Evolutionary conservation across 768 basidiomycete genomes (phyloP).

Genomic region (Multifurca ochricompacta): DNA sequence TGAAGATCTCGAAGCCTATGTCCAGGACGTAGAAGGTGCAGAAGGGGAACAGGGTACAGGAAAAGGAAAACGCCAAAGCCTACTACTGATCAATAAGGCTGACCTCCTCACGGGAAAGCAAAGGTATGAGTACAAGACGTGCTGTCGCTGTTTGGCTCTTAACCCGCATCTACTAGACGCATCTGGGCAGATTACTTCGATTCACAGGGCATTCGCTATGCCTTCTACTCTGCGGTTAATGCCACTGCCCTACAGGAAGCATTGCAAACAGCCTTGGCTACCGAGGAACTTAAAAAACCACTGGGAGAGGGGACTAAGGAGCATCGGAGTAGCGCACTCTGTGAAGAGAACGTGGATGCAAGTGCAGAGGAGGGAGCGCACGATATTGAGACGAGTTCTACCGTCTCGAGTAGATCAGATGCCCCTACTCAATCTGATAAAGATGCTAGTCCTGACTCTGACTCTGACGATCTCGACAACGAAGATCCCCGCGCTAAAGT

Average conservation of each 20-base stretch:
- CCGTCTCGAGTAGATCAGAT: conserved; percentile 23
- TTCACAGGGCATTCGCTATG: conserved; percentile 61
- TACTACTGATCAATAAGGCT: conserved; percentile 92
- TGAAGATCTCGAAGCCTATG: conserved; percentile 83
- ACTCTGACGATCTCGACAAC: conserved; percentile 43
- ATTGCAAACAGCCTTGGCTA: conserved; percentile 40
- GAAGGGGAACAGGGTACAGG: conserved; percentile 78
- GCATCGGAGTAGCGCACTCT: neutral
- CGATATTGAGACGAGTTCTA: conserved; percentile 28
- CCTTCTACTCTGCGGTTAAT: conserved; percentile 90
- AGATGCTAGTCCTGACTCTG: conserved; percentile 41
- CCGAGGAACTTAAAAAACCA: neutral
- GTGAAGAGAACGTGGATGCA: conserved; percentile 27
- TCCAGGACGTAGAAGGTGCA: conserved; percentile 72
- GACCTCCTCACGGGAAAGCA: conserved; percentile 85
- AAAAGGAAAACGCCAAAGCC: conserved; percentile 58
- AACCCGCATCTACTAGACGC: conserved; percentile 36
- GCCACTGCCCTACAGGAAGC: conserved; percentile 79
- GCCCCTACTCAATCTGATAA: conserved; percentile 22
- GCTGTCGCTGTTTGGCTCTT: neutral
- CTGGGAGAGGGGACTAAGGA: conserved; percentile 4
- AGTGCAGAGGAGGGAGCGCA: conserved; percentile 22
- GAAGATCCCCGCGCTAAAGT: conserved; percentile 67
- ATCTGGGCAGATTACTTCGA: conserved; percentile 94
- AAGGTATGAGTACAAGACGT: conserved; percentile 43